Conservation (phyloP, 2,329 filamentous ascomycete genomes). For the Cladorrhinum sp. region DNA sequence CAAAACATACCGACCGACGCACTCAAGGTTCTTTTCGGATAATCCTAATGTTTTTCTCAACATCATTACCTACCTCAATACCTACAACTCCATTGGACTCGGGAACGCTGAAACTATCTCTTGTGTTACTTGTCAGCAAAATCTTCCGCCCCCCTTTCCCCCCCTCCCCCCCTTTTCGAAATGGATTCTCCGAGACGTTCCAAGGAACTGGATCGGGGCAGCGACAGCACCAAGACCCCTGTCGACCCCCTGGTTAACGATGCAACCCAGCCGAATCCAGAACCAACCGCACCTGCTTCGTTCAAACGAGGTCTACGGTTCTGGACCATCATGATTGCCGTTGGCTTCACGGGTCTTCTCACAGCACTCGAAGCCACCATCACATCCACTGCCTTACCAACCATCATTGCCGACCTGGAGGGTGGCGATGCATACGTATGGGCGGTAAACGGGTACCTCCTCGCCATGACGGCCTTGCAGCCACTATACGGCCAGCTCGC, state of each 20-base stretch:
- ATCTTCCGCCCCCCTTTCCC: background rate
- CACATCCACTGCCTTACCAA: background rate
- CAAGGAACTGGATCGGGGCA: background rate
- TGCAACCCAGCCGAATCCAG: background rate
- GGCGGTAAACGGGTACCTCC: slow-evolving; percentile 13
- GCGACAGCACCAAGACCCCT: background rate
- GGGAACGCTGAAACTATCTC: background rate
- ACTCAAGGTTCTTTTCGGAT: background rate
- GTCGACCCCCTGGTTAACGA: background rate
- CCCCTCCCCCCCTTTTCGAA: background rate
- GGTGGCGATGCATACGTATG: slow-evolving; percentile 14
- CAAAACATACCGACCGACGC: background rate
- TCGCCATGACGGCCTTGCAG: slow-evolving; percentile 12
- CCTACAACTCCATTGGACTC: background rate
- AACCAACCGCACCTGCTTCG: background rate
- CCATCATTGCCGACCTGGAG: background rate
- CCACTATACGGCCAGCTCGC: slow-evolving; percentile 16
- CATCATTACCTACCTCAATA: background rate
- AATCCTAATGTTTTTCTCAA: background rate
- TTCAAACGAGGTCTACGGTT: background rate
- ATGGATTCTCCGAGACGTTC: background rate
- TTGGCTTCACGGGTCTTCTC: background rate
- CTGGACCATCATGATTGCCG: background rate
- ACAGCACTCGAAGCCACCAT: slow-evolving; percentile 1
- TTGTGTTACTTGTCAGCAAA: background rate